Evolutionary conservation across 164 flowering plant genomes (phyloP).

Genomic region (Protea cynaroides): DNA sequence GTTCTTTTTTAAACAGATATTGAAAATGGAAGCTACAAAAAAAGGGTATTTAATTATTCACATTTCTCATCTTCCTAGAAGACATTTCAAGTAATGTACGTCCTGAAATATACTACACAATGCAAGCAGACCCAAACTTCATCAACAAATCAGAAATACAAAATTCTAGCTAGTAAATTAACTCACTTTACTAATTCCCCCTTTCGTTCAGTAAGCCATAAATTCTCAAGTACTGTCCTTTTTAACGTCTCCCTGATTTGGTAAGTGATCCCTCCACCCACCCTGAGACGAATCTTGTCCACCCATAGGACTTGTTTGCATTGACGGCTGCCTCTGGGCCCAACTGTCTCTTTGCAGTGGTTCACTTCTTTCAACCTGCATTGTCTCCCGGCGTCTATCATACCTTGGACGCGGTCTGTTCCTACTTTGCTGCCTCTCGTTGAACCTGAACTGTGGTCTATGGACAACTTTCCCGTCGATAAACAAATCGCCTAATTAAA

Average conservation of each 20-base stretch:
- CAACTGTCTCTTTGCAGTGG: constrained; percentile 32
- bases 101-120: background rate
- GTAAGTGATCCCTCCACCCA: constrained; percentile 15
- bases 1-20: no score
- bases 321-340: constrained; percentile 22
- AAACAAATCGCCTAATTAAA: constrained; percentile 68
- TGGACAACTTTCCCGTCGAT: constrained; percentile 90
- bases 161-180: constrained; percentile 4
- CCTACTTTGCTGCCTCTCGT: constrained; percentile 43
- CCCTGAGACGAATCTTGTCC: constrained; percentile 17
- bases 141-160: background rate
- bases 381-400: constrained; percentile 73
- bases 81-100: background rate
- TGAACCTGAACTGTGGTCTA: constrained; percentile 76
- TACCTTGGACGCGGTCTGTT: constrained; percentile 77
- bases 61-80: background rate
- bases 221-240: background rate
- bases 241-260: background rate
- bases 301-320: constrained; percentile 14
- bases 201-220: background rate
- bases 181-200: background rate
- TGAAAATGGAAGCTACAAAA: no score
- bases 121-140: background rate
- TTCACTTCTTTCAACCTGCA: constrained; percentile 64
- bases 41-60: background rate